These are phyloP conservation scores for Fusarium subglutinans DNA, from an alignment of 2,329 filamentous ascomycete genomes.

Conservation along the genomic window DNA sequence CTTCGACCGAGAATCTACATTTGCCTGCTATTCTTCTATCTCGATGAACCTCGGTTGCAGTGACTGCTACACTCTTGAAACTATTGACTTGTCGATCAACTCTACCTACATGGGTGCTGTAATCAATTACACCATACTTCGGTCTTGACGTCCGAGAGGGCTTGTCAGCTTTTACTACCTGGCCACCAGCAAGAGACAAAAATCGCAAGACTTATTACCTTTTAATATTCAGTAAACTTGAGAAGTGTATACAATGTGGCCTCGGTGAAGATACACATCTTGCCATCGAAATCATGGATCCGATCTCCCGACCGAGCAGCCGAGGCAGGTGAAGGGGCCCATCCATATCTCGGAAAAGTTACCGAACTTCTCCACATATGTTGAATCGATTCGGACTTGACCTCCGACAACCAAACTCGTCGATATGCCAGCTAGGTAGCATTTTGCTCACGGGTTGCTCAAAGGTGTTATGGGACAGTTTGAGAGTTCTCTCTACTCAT, in stretches of 20 bases:
- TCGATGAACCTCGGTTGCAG: constrained; percentile 21
- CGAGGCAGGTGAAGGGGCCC: constrained; percentile 37
- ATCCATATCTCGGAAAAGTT: neutral
- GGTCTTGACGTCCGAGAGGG: constrained; percentile 7
- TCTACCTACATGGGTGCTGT: neutral
- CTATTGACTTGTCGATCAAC: neutral
- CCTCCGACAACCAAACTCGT: neutral
- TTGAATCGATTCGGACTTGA: constrained; percentile 7
- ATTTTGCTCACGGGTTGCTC: constrained; percentile 7
- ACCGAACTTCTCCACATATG: constrained; percentile 2
- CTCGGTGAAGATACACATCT: neutral
- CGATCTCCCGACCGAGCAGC: constrained; percentile 41
- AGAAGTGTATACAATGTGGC: neutral
- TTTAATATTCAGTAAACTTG: neutral
- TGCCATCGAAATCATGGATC: constrained; percentile 1
- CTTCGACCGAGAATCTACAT: constrained; percentile 17
- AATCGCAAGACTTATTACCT: neutral
- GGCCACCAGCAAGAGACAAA: neutral
- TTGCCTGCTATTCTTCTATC: neutral
- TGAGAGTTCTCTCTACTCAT: neutral
- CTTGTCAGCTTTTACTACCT: no score
- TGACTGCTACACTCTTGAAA: neutral
- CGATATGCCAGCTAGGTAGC: neutral
- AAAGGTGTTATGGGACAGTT: neutral
- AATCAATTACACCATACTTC: neutral